Evolutionary conservation across 1,139 yeast genomes (phyloP).

Genomic region (Yamadazyma jaroonii): DNA sequence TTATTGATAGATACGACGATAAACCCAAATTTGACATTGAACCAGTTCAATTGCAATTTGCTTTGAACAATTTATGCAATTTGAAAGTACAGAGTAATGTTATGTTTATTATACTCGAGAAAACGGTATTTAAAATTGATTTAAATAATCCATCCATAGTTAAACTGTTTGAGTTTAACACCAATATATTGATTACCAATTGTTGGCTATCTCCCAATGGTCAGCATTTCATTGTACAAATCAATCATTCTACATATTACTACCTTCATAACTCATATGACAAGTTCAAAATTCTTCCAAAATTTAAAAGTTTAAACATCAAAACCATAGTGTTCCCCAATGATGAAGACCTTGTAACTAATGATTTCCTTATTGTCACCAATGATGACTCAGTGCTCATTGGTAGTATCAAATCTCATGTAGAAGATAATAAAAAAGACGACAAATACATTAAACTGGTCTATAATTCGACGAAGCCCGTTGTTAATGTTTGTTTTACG

Average conservation of each 20-base stretch:
- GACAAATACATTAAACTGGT: slow-evolving; percentile 34
- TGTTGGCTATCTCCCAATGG: slow-evolving; percentile 44
- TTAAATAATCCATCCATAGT: slow-evolving; percentile 38
- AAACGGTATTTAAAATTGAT: slow-evolving; percentile 29
- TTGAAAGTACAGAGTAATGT: slow-evolving; percentile 30
- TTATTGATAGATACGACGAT: no score
- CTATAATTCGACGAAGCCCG: slow-evolving; percentile 12
- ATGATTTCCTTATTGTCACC: slow-evolving; percentile 29
- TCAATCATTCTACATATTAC: slow-evolving; percentile 23
- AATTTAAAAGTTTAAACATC: slow-evolving; percentile 29
- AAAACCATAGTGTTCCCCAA: slow-evolving; percentile 23
- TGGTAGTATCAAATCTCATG: slow-evolving; percentile 28
- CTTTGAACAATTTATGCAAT: slow-evolving; percentile 25
- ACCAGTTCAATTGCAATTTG: slow-evolving; percentile 42
- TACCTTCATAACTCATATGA: slow-evolving; percentile 32
- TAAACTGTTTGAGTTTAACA: slow-evolving; percentile 24
- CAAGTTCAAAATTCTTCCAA: slow-evolving; percentile 31
- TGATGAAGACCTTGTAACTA: slow-evolving; percentile 1
- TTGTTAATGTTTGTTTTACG: slow-evolving; percentile 22
- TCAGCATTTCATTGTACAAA: slow-evolving; percentile 30
- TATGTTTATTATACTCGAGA: slow-evolving; percentile 32
- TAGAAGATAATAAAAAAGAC: slow-evolving; percentile 31
- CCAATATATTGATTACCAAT: slow-evolving; percentile 19
- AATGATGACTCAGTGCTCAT: slow-evolving; percentile 28
- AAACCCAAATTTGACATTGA: slow-evolving; percentile 34